Base-by-base conservation (phyloP, 2,329 filamentous ascomycete genomes). In the Ceratocystis papillata region DNA sequence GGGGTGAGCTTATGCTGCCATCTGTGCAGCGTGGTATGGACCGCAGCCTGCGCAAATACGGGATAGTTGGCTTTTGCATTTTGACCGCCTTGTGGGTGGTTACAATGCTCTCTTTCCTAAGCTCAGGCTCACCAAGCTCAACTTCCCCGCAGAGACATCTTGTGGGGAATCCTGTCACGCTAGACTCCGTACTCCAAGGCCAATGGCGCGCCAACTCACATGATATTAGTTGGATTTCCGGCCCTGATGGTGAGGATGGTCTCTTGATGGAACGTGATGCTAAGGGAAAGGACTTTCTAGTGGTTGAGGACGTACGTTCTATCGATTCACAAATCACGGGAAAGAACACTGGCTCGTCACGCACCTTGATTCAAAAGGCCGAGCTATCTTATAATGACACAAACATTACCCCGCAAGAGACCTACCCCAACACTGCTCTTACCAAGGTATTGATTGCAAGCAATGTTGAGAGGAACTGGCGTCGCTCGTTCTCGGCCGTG, bases 391-490 rank as follows among this genome's bases (percentile, higher is more conserved):
- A 86, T 66, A 79, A 79, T 7, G 83, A 79, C 10, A 74, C 79
- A 63, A 75, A 75, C 17, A 78, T 90, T 70, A 74, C 72, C n/a
- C 86, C 89, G 0, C 75, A 75, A 15, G 80, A 82, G 70, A 83
- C 85, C 2, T 87, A 83, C 79, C 90, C 94, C 1, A 96, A 90
- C 73, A 84, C 86, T 33, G 84, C 97, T 74, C 80, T 96, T 74
- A 90, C 86, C 72, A 93, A 89, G 74, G 90, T 99, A 2, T 81
- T 99, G 63, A 78, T 96, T n/a, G 81, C 86, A 62, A 90, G 90
- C 7, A 79, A 90, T 64, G 74, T 79, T 25, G 77, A 89, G 74
- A 84, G 83, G 71, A 91, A 94, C 71, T 99, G 91, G 88, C 86
- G 94, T 70, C 88, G 97, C 75, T 97, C 93, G 0, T 92, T 84